Evolutionary conservation across 2,329 filamentous ascomycete genomes (phyloP), one percentile per base, ranked within the genome.

Genomic region (Lachnum nothofagi): DNA sequence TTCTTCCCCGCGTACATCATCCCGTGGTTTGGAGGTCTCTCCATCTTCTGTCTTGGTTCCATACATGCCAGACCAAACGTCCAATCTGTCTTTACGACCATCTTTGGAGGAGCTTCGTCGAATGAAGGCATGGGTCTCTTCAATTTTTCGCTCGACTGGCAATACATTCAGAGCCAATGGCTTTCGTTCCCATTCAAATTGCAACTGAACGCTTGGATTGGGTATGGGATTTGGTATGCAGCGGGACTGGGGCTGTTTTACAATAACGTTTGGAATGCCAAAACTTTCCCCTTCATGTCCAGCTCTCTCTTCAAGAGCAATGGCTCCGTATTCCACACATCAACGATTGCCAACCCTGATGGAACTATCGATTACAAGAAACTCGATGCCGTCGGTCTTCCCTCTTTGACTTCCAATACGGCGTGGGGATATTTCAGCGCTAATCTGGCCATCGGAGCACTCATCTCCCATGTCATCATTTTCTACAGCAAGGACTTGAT

Each of bases 91-190:
- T 72, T 76, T 42, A 74, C 72, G 17, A 72, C 72, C 34, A 58
- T 76, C n/a, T 76, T 77, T 51, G 74, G 74, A 3, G 74, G 74
- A n/a, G 63, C 72, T 2, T 65, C 63, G 33, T 69, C 68, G 3
- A 72, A 74, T 49, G 71, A 74, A 52, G 72, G 71, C 9, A 57
- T 73, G 0, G 71, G 71, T 4, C 57, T 72, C n/a, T 53, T 72
- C 3, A 63, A 59, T 6, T 41, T 70, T 17, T 67, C 61, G 19
- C 65, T 74, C 20, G 71, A 74, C 52, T 73, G 69, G 66, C 64
- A 70, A 40, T 72, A 73, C 49, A 67, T 73, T 45, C 60, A 63
- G 1, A 62, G 58, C 4, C 62, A 57, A 1, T 65, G 66, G 0
- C 51, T 70, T 16, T 68, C 61, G 55, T 56, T 63, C 12, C 68